Evolutionary conservation across 1,284 basidiomycete genomes (phyloP), one percentile per base, ranked within the genome.

Genomic region (Albatrellus sp.): DNA sequence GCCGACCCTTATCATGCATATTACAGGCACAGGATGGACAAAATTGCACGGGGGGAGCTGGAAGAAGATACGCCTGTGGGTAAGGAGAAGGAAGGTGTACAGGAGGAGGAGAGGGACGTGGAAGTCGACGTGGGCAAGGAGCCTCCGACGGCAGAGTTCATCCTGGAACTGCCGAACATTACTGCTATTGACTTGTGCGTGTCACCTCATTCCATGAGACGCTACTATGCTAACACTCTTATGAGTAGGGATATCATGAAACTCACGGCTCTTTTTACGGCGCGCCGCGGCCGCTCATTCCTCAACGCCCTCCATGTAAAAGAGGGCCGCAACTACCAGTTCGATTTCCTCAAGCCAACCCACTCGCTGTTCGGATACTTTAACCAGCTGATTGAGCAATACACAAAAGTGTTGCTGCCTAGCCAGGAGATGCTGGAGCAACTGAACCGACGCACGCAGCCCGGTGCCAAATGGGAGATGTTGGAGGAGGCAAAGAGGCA

Each of bases 331-430:
- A 98, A 98, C 64, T 96, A 90, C 60, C 94, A 98, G 57, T 99
- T 98, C 58, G 96, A 98, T 60, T 99, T 99, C 62, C 71, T 99
- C 42, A 78, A 90, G 38, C 96, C 94, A 3, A 89, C 81, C 1
- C 94, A 98, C 61, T 97, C 93, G 12, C 78, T 98, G 30, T 98
- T 94, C 57, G 82, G 86, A 43, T 94, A 90, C 66, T 99, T 98
- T 70, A 98, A 98, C 64, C 80, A 88, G 52, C 79, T 98, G 62
- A 91, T 98, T 49, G 92, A 98, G 58, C 92, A 96, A 61, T 98
- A 98, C 65, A 80, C 81, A 44, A 92, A 87, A 64, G 77, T 98
- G 50, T 71, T 98, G 57, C 75, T 90, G 48, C 92, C 96, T 40
- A 75, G 77, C 49, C 76, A 80, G 54, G 86, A 87, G 51, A 69